Percentiles rank a stretch among this genome's conserved stretches.
Conservation (phyloP, 108 stramenopile species). For the Nannochloropsis salina region DNA sequence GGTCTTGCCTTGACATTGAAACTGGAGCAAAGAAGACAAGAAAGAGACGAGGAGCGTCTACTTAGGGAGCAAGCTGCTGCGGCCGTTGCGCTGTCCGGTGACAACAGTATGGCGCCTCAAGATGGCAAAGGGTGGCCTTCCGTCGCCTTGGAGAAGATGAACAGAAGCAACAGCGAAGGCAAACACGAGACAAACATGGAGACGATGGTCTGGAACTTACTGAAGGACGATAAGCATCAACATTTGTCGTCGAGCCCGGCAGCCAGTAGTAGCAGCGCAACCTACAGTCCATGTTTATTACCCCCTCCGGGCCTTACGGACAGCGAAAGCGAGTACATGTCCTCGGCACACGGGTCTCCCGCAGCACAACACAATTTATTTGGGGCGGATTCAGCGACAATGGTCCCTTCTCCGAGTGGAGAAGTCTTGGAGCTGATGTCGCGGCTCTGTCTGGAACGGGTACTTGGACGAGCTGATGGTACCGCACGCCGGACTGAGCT, state of each 20-base stretch:
- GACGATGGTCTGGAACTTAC: conserved; percentile 10
- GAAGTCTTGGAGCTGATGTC: neutral
- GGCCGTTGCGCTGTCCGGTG: neutral
- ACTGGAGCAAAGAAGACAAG: neutral
- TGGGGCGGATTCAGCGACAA: neutral
- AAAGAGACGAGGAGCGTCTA: neutral
- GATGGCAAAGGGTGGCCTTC: neutral
- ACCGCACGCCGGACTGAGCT: neutral
- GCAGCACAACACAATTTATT: neutral
- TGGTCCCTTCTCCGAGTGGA: neutral
- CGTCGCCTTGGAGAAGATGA: neutral
- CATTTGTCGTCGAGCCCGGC: neutral
- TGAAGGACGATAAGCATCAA: neutral
- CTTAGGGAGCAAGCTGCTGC: neutral
- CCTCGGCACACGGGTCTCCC: neutral
- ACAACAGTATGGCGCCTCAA: neutral
- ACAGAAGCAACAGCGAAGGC: neutral
- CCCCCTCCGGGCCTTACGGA: neutral
- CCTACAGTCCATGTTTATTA: neutral
- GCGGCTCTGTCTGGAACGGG: neutral
- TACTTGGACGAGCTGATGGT: neutral
- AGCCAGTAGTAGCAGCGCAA: neutral
- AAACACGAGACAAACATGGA: neutral
- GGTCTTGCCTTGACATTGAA: neutral
- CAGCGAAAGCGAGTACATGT: neutral